A percentile compares a stretch with the other conserved stretches of the same genome.
phyloP scores from a whole-genome alignment of 257 asterid genomes.

The Thymus quinquecostatus region DNA sequence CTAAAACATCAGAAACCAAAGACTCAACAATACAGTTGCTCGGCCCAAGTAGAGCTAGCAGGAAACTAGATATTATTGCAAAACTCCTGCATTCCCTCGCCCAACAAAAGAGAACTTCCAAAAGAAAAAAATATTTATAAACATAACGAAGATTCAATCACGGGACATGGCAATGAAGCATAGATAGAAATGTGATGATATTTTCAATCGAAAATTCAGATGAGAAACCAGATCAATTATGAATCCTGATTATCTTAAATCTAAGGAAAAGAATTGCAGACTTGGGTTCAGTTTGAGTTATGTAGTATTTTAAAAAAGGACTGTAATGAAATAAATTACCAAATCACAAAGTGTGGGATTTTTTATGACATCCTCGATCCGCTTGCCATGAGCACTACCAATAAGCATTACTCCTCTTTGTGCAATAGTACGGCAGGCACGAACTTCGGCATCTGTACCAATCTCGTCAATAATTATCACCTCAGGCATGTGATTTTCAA shows the following conservation, averaged over 20 bases:
- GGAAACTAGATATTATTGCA: not conserved
- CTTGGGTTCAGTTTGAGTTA: conserved; percentile 16
- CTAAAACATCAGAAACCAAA: not conserved
- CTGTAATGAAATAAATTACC: conserved; percentile 30
- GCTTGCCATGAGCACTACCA: conserved; percentile 83
- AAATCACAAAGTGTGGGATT: conserved; percentile 62
- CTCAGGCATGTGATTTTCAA: conserved; percentile 91
- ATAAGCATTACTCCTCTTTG: conserved; percentile 92
- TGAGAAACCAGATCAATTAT: not conserved
- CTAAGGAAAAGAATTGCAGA: not conserved
- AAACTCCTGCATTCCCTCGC: not conserved
- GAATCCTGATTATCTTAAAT: not conserved
- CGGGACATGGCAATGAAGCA: not conserved
- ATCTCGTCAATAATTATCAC: conserved; percentile 83
- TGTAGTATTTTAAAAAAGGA: conserved; percentile 5
- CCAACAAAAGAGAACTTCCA: not conserved
- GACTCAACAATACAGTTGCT: not conserved
- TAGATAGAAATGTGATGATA: not conserved
- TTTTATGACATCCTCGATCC: conserved; percentile 65
- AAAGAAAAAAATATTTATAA: not conserved
- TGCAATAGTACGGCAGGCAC: conserved; percentile 76
- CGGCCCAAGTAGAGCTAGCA: not conserved
- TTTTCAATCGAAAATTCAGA: conserved; percentile 2
- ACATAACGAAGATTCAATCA: not conserved
- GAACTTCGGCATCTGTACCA: conserved; percentile 76